Evolutionary conservation across 352 stramenopile species (phyloP), one percentile per base, ranked within the genome.

Genomic region (Globisporangium camurandrum): DNA sequence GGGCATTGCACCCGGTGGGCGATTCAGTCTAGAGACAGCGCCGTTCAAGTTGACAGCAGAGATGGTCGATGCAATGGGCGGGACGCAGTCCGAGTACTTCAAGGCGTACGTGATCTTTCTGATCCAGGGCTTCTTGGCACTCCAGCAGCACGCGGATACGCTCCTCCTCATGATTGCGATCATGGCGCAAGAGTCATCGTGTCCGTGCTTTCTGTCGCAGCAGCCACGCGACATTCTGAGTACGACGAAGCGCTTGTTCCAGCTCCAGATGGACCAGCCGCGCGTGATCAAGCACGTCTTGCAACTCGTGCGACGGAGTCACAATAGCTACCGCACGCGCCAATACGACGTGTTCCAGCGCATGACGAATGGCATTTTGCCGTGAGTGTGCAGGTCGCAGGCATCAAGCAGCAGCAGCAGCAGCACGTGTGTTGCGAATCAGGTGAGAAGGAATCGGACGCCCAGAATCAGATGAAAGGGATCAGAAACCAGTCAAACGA

Each of bases 21-120:
- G 77, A 45, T 99, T 98, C 59, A 97, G 81, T 45, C 83, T 99
- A 28, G 96, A 99, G 68, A 88, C 89, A 22, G 95, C 95, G 28
- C 96, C 97, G 14, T 99, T 99, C 75, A 99, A 99, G 64, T 74
- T 99, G 6, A 98, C 96, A 12, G 79, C 86, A 17, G 97, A 99
- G 56, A 98, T 99, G 76, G 90, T 99, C 33, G 91, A 98, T 37
- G 88, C 98, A 8, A 96, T 99, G 85, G 95, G 89, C 36, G 96
- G 95, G 8, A 88, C 73, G 31, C 77, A 92, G 45, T 88, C 70
- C 5, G 74, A 91, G 64, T 91, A 88, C 54, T 98, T 98, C 75
- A 96, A 95, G 57, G 90, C 96, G 46, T 98, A 98, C 68, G 86
- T 98, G n/a, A 97, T 96, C 44, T 75, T 97, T 43, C 95, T 99